A percentile compares a stretch with the other conserved stretches of the same genome.
Conservation (phyloP, 805 yeast genomes). For the Candida sanyiensis region DNA sequence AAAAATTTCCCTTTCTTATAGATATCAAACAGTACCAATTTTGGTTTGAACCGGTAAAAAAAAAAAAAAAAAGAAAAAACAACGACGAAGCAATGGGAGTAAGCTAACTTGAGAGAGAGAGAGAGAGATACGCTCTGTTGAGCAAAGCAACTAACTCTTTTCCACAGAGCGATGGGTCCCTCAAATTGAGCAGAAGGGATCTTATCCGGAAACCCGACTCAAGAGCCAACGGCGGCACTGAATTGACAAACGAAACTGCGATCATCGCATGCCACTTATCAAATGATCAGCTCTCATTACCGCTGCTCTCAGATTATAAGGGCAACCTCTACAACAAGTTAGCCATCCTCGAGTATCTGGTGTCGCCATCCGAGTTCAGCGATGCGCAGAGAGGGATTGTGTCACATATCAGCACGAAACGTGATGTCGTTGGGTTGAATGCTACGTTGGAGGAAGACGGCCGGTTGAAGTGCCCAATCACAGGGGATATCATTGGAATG, state of each 20-base stretch:
- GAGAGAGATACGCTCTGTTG: too few species aligned
- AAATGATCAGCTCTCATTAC: conserved; percentile 38
- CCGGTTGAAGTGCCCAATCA: conserved; percentile 35
- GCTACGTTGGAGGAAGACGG: conserved; percentile 22
- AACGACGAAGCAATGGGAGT: too few species aligned
- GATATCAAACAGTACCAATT: too few species aligned
- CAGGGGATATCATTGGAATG: conserved; percentile 32
- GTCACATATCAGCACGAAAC: conserved; percentile 32
- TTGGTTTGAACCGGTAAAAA: too few species aligned
- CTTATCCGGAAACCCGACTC: conserved; percentile 26
- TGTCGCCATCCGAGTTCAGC: conserved; percentile 25
- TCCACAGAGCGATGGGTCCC: conserved; percentile 1
- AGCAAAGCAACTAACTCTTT: not conserved
- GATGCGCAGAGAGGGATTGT: conserved; percentile 24
- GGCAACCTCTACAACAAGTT: conserved; percentile 67
- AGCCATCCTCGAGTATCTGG: conserved; percentile 49
- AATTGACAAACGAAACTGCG: conserved; percentile 23
- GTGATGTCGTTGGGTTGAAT: conserved; percentile 42
- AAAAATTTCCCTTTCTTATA: too few species aligned
- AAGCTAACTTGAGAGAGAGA: too few species aligned
- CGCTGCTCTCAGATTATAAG: conserved; percentile 60
- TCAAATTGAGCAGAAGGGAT: conserved; percentile 55
- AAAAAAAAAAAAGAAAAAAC: too few species aligned
- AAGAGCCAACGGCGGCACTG: conserved; percentile 8
- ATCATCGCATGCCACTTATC: conserved; percentile 41